These are phyloP conservation scores for Clavispora phyllophila DNA, from an alignment of 805 yeast species.

Conservation along the genomic window DNA sequence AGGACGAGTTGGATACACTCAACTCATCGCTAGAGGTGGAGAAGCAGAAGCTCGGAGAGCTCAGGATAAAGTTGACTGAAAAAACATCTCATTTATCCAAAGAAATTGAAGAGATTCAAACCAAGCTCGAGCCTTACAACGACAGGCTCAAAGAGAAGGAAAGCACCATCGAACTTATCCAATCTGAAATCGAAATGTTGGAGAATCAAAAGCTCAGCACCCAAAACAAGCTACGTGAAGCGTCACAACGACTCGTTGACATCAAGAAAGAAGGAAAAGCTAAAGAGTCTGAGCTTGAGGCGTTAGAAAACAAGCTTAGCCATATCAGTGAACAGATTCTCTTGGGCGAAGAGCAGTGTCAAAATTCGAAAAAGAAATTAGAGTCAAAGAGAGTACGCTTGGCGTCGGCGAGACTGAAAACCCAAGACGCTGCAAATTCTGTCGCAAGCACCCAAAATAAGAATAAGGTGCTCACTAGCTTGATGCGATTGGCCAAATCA, in stretches of 20 bases:
- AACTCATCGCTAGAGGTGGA: conserved; percentile 46
- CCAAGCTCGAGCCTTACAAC: conserved; percentile 78
- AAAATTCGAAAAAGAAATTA: conserved; percentile 43
- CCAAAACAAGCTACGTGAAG: conserved; percentile 39
- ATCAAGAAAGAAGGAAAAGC: conserved; percentile 45
- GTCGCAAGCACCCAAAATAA: conserved; percentile 58
- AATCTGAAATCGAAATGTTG: conserved; percentile 60
- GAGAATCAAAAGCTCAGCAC: conserved; percentile 41
- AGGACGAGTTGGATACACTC: conserved; percentile 42
- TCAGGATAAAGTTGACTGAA: conserved; percentile 61
- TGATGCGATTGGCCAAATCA: conserved; percentile 63
- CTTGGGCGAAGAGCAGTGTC: conserved; percentile 55
- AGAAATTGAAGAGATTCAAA: conserved; percentile 59
- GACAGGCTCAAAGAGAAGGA: conserved; percentile 58
- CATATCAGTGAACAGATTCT: conserved; percentile 50
- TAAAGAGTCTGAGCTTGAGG: conserved; percentile 42
- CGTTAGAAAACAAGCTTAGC: conserved; percentile 44
- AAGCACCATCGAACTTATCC: conserved; percentile 58
- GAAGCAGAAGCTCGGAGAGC: conserved; percentile 51
- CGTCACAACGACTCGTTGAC: conserved; percentile 40
- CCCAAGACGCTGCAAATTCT: conserved; percentile 61
- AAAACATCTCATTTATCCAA: conserved; percentile 67
- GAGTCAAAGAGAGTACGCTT: conserved; percentile 52
- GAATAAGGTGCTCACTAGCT: conserved; percentile 65
- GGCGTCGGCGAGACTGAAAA: conserved; percentile 51